Conservation (phyloP, 208 protist genomes). For the Leishmania aethiopica region DNA sequence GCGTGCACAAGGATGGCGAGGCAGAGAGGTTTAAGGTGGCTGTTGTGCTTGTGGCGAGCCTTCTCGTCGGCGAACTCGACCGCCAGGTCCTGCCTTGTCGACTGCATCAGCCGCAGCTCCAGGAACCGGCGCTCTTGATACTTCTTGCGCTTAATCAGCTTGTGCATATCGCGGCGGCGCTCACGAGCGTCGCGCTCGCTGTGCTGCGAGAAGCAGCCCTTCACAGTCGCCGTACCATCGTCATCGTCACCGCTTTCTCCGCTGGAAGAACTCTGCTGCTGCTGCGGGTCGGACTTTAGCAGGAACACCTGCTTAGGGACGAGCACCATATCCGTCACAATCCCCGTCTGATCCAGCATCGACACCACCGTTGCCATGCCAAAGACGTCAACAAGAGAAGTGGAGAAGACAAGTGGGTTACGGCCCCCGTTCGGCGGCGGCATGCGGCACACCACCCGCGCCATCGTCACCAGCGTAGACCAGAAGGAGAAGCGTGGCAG, state of each 20-base stretch:
- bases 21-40: conserved; percentile 67
- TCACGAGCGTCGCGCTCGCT: conserved; percentile 54
- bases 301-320: conserved; percentile 75
- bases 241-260: conserved; percentile 46
- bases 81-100: conserved; percentile 58
- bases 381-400: conserved; percentile 82
- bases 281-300: conserved; percentile 37
- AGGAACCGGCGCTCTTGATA: conserved; percentile 80
- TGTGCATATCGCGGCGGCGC: conserved; percentile 63
- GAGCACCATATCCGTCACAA: conserved; percentile 92
- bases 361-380: conserved; percentile 86
- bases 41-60: conserved; percentile 32
- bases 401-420: conserved; percentile 72
- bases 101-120: conserved; percentile 62
- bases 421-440: conserved; percentile 50
- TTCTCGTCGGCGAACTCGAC: conserved; percentile 79
- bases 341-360: conserved; percentile 79
- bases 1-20: conserved; percentile 79
- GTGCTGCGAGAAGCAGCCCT: conserved; percentile 32
- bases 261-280: conserved; percentile 50
- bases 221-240: background rate
- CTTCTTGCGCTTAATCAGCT: conserved; percentile 74
- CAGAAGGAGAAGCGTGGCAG: conserved; percentile 80
- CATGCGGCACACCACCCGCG: conserved; percentile 48
- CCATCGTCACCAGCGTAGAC: conserved; percentile 57